phyloP scores from a whole-genome alignment of 2,329 filamentous ascomycete species.

The Penicillium sp. region DNA sequence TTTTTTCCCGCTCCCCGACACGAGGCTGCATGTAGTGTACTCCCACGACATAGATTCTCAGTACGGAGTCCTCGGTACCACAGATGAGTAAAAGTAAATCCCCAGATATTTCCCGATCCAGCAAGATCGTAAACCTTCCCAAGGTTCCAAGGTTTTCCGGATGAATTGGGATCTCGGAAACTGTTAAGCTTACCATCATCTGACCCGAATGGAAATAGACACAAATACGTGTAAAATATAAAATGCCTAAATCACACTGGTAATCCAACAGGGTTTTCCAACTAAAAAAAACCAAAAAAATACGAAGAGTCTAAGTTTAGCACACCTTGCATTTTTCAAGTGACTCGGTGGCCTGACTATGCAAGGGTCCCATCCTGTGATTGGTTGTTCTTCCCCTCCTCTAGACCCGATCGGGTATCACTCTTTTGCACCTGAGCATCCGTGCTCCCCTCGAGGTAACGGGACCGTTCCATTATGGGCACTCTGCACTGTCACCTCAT shows the following conservation, averaged over 20 bases:
- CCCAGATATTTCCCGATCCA: background rate
- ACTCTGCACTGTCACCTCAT: conserved; percentile 35
- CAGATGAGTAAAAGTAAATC: background rate
- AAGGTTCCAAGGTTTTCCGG: background rate
- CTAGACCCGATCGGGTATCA: conserved; percentile 9
- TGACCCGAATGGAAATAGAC: background rate
- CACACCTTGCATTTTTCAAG: conserved; percentile 25
- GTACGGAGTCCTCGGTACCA: background rate
- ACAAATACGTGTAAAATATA: background rate
- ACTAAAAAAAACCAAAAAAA: background rate
- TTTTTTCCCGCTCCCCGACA: background rate
- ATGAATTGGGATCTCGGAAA: background rate
- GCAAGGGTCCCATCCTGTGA: conserved; percentile 19
- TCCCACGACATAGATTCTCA: background rate
- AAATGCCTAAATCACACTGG: background rate
- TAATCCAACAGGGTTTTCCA: too few species aligned
- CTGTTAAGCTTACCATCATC: conserved; percentile 1
- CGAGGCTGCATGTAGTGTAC: conserved; percentile 6
- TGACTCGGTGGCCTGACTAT: conserved; percentile 26
- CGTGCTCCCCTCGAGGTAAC: background rate
- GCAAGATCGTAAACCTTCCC: background rate
- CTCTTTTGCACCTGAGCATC: background rate
- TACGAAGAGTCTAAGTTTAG: conserved; percentile 22
- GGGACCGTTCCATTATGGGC: background rate
- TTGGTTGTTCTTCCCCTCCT: conserved; percentile 9